Conservation (phyloP, 257 asterid species). For the Asclepias syriaca region DNA sequence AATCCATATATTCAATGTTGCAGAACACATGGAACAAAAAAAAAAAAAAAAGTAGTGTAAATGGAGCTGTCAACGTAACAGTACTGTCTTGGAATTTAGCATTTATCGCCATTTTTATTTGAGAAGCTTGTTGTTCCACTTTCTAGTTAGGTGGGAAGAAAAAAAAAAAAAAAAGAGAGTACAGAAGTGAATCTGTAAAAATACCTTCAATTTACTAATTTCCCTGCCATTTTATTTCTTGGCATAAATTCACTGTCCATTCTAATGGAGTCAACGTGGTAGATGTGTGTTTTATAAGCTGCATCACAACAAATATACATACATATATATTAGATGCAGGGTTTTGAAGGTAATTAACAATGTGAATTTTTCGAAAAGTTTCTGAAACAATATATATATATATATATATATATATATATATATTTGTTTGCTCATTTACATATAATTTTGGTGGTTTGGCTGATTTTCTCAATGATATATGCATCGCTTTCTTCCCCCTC, state of each 20-base stretch:
- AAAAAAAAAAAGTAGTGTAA: neutral
- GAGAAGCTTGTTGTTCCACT: neutral
- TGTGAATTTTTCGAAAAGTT: neutral
- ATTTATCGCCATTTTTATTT: neutral
- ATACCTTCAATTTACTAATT: neutral
- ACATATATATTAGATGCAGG: neutral
- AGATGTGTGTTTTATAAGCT: neutral
- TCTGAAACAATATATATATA: neutral
- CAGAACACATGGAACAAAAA: neutral
- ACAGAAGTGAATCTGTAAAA: neutral
- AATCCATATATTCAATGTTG: neutral
- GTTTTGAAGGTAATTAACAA: neutral
- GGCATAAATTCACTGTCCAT: conserved; percentile 19
- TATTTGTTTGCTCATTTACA: too few species aligned
- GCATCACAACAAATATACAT: neutral
- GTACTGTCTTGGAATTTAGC: conserved; percentile 12
- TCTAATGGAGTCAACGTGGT: conserved; percentile 3
- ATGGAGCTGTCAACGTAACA: neutral
- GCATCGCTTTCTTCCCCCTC: conserved; percentile 9
- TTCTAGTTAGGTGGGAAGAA: neutral
- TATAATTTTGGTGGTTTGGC: neutral
- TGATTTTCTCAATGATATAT: conserved; percentile 3
- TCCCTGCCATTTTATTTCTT: conserved; percentile 8
- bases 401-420: neutral
- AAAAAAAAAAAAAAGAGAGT: too few species aligned